phyloP scores from a whole-genome alignment of 78 protist species.

The Tieghemostelium lacteum region DNA sequence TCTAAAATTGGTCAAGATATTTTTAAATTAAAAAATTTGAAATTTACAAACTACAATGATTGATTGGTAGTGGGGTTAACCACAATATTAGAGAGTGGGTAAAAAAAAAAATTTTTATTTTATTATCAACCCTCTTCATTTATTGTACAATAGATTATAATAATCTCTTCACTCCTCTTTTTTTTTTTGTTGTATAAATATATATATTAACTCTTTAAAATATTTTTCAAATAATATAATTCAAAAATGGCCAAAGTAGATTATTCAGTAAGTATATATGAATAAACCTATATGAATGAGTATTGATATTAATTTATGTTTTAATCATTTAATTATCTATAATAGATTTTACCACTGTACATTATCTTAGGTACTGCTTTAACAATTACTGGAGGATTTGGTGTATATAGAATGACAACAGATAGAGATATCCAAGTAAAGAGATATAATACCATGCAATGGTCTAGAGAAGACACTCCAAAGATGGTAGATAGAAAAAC shows the following conservation, averaged over 20 bases:
- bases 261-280: conserved; percentile 14
- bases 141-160: too few relatives aligned
- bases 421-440: conserved; percentile 42
- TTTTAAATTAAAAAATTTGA: too few relatives aligned
- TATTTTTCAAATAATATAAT: too few relatives aligned
- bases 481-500: conserved; percentile 35
- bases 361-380: conserved; percentile 35
- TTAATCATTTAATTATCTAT: background rate
- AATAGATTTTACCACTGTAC: conserved; percentile 20
- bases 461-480: conserved; percentile 8
- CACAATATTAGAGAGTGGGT: too few relatives aligned
- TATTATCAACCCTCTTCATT: too few relatives aligned
- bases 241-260: conserved; percentile 10
- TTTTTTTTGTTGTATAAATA: too few relatives aligned
- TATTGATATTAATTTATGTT: background rate
- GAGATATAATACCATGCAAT: conserved; percentile 37
- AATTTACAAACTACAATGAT: too few relatives aligned
- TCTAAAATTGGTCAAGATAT: too few relatives aligned
- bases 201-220: too few relatives aligned
- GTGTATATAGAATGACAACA: conserved; percentile 26
- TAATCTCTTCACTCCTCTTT: too few relatives aligned
- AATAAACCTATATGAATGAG: background rate
- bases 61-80: too few relatives aligned
- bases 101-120: too few relatives aligned
- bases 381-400: conserved; percentile 36